Base-by-base conservation (phyloP, 768 basidiomycete species). In the Cyclocybe cylindracea region DNA sequence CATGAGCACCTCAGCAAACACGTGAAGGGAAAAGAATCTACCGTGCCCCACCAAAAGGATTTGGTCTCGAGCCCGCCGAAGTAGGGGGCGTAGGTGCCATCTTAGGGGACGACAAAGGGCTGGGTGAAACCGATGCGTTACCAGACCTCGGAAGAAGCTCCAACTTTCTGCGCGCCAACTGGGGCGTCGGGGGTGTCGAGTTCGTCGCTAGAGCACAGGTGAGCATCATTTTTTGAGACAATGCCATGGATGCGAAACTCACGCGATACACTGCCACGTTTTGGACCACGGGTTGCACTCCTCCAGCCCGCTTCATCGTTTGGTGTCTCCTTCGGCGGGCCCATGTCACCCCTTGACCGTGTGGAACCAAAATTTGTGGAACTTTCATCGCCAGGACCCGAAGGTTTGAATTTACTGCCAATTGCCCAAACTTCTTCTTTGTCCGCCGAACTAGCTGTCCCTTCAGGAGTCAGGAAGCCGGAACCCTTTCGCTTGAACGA, bases 11-110 rank as follows among this genome's bases (percentile, higher is more conserved):
- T 48, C 5, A 44, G 37, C 16, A 34, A 39, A 16, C 2, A 38
- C 24, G 35, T 19, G 31, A 16, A 40, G 24, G 14, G 31, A 11
- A n/a, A 19, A 37, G 43, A 14, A 67, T 81, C 44, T 59, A 91
- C 90, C 73, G 87, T 34, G 96, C 96, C 48, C 79, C 78, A 44
- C 96, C 97, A 63, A 98, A 98, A 5, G 95, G 95, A 66, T 80
- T 94, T 53, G 87, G 64, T 34, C 83, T 71, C 34, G 75, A 64
- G 5, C 75, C 59, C 16, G 68, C 64, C 40, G 72, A 60, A 7
- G 66, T 67, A 34, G 75, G 54, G 45, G 73, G 66, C 11, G 77
- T 70, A 50, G 78, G 70, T 3, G 78, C 73, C 59, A 89, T 81
- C 70, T 88, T 87, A 0, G 90, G 91, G 7, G 91, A 91, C 1